Base-by-base conservation (phyloP, 176 grass and related monocot genomes). In the Phoenix roebelenii region DNA sequence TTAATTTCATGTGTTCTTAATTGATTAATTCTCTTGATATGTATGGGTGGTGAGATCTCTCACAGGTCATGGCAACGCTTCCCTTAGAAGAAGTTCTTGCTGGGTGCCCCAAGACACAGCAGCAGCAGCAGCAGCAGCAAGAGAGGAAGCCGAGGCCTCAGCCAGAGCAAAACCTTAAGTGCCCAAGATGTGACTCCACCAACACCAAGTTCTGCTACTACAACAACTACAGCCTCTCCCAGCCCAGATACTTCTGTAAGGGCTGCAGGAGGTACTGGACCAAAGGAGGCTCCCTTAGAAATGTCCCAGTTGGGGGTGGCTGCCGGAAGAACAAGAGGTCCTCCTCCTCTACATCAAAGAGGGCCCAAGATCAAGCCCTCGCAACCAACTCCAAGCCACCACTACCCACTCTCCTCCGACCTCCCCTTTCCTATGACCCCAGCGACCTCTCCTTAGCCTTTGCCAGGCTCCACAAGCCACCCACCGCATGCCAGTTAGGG, bases 141-240 rank as follows among this genome's bases (percentile, higher is more conserved):
- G 50, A 59, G 44, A 72, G 56, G 49, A 59, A 18, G 23, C 22
- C 35, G 0, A 72, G 69, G 69, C 57, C 69, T 30, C 39, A 58
- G 9, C 69, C 69, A 9, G 69, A 72, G 15, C 69, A 60, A 25
- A 57, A 9, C 10, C 69, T 95, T 62, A 95, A 95, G 80, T 95
- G 90, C 79, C 90, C 90, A 50, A 73, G 90, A 2, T 95, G 90
- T 55, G 85, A 95, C 23, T 95, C 90, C 16, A 75, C 82, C 44
- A 82, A 95, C 71, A 95, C 90, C 85, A 95, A 89, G 69, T 95
- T 95, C 90, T 95, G 90, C 82, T 95, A 95, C 79, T 95, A 95
- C 90, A 95, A 95, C 76, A 95, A 95, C 67, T 95, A 95, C 76
- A 95, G 90, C 56, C 79, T 95, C 76, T 89, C 90, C 19, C 90